phyloP scores from a whole-genome alignment of 495 filamentous ascomycete species.

The Cercophora sp. region DNA sequence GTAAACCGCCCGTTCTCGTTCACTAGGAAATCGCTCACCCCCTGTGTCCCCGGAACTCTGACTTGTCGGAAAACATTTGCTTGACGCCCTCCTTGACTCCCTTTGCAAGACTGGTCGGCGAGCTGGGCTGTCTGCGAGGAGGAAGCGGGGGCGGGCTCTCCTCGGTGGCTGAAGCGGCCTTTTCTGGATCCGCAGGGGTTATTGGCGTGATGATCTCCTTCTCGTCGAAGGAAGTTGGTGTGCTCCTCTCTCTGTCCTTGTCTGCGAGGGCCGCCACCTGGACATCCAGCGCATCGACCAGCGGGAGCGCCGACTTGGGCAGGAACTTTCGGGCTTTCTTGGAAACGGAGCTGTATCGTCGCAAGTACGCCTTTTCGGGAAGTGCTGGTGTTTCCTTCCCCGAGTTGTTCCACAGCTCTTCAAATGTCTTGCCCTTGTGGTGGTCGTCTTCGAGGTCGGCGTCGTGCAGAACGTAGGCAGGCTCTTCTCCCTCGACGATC shows the following conservation, averaged over 20 bases:
- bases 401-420: too few relatives aligned
- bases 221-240: too few relatives aligned
- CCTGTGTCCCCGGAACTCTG: not conserved
- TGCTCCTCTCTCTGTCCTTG: not conserved
- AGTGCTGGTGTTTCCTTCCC: not conserved
- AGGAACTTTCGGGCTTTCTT: not conserved
- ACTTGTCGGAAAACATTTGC: conserved; percentile 7
- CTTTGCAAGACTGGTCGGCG: not conserved
- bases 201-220: too few relatives aligned
- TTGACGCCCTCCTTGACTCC: not conserved
- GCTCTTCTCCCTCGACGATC: conserved; percentile 7
- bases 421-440: too few relatives aligned
- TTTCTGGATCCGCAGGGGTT: too few relatives aligned
- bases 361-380: not conserved
- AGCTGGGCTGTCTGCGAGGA: not conserved
- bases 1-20: too few relatives aligned
- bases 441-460: conserved; percentile 3
- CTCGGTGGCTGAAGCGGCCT: too few relatives aligned
- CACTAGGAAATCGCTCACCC: not conserved
- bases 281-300: not conserved
- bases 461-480: conserved; percentile 13
- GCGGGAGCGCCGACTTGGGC: not conserved
- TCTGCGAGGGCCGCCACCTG: not conserved
- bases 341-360: not conserved
- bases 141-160: not conserved